Conservation (phyloP, 2,329 filamentous ascomycete genomes). For the Alternaria sp. region DNA sequence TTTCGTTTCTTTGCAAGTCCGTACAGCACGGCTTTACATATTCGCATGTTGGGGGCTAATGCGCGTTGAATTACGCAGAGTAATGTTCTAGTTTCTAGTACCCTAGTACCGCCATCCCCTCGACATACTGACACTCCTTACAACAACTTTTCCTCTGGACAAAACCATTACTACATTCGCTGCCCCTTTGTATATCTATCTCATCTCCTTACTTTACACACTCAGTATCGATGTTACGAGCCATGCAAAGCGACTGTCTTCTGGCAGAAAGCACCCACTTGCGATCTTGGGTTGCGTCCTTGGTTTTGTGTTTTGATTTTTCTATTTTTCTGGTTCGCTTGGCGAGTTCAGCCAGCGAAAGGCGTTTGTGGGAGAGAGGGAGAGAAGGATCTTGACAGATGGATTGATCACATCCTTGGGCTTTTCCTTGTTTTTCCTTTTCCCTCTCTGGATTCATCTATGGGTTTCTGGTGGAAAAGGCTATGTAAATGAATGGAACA, state of each 20-base stretch:
- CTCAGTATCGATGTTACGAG: conserved; percentile 21
- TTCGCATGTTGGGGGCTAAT: conserved; percentile 26
- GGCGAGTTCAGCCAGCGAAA: conserved; percentile 3
- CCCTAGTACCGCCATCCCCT: conserved; percentile 32
- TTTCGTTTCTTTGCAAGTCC: conserved; percentile 10
- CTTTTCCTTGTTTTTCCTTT: neutral
- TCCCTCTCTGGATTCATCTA: neutral
- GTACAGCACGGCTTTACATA: conserved; percentile 10
- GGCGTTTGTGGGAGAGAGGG: neutral
- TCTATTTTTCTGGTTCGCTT: conserved; percentile 1
- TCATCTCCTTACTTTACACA: conserved; percentile 3
- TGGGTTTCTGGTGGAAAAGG: neutral
- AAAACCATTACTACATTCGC: conserved; percentile 12
- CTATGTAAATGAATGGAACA: conserved; percentile 15
- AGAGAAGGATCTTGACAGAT: neutral
- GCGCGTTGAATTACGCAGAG: conserved; percentile 34
- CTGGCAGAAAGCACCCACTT: conserved; percentile 8
- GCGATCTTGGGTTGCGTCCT: neutral
- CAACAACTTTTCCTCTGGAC: neutral
- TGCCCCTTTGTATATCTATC: conserved; percentile 19
- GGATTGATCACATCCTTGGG: neutral
- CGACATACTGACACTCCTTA: conserved; percentile 22
- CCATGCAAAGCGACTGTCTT: conserved; percentile 16
- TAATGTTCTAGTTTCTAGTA: conserved; percentile 44
- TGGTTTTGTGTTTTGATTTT: conserved; percentile 2